Evolutionary conservation across 2,329 filamentous ascomycete genomes (phyloP).

Genomic region (Lachnellula hyalina): DNA sequence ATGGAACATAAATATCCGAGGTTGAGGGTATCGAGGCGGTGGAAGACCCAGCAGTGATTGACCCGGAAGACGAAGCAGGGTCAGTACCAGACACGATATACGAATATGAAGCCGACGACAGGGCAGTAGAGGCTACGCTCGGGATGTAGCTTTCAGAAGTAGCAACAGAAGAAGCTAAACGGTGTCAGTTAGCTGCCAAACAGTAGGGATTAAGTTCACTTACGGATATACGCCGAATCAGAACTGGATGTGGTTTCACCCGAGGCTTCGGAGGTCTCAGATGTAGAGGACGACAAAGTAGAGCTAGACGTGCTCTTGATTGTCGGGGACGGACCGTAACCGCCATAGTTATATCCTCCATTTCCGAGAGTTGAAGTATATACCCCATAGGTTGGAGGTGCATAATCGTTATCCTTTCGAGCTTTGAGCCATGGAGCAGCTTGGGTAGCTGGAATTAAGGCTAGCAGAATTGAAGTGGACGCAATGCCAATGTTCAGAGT

Average conservation of each 20-base stretch:
- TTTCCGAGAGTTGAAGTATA: constrained; percentile 16
- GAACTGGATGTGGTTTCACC: constrained; percentile 5
- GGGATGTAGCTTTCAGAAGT: neutral
- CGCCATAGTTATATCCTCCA: constrained; percentile 24
- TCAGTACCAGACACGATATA: neutral
- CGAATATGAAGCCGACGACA: neutral
- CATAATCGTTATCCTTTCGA: constrained; percentile 12
- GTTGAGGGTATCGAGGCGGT: too few species aligned
- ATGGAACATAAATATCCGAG: neutral
- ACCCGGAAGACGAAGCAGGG: neutral
- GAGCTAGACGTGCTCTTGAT: constrained; percentile 4
- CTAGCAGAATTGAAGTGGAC: constrained; percentile 16
- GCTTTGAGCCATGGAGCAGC: constrained; percentile 25
- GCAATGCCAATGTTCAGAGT: constrained; percentile 11
- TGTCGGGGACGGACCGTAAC: constrained; percentile 26
- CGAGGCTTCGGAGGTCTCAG: constrained; percentile 5
- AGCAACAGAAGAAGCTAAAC: neutral
- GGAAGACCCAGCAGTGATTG: neutral
- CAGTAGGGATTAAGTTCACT: neutral
- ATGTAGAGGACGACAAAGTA: constrained; percentile 1
- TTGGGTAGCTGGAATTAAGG: constrained; percentile 12
- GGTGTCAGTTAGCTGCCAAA: neutral
- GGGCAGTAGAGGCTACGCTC: neutral
- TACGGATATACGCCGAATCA: constrained; percentile 1
- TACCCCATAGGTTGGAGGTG: constrained; percentile 22